phyloP scores from a whole-genome alignment of 108 stramenopile genomes.

The Cyclotella cryptica region DNA sequence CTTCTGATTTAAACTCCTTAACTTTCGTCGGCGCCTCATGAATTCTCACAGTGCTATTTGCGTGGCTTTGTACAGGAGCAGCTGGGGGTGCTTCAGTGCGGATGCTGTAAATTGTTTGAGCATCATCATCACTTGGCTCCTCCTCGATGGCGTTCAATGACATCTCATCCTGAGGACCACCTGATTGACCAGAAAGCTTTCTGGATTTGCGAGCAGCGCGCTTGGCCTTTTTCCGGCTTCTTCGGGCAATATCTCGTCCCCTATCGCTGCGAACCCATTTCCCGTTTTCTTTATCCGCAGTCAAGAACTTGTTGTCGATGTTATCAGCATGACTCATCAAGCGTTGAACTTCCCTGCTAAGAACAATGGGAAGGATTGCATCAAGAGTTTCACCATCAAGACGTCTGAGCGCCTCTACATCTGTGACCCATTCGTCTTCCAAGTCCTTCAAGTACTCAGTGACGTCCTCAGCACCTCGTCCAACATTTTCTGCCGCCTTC shows the following conservation, averaged over 20 bases:
- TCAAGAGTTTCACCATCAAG: constrained; percentile 49
- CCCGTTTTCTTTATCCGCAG: constrained; percentile 16
- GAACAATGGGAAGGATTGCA: constrained; percentile 46
- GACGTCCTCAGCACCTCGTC: constrained; percentile 48
- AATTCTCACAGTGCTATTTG: constrained; percentile 20
- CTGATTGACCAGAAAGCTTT: constrained; percentile 5
- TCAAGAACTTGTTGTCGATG: constrained; percentile 49
- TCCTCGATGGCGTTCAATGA: constrained; percentile 36
- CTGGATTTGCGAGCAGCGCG: constrained; percentile 33
- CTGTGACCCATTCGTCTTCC: constrained; percentile 60
- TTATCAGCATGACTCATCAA: constrained; percentile 42
- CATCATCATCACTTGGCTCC: constrained; percentile 24
- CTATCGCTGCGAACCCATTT: constrained; percentile 16
- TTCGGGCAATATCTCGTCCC: constrained; percentile 13
- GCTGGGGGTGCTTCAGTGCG: constrained; percentile 12
- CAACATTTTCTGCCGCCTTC: constrained; percentile 54
- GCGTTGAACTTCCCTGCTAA: constrained; percentile 50
- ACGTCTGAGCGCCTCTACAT: constrained; percentile 51
- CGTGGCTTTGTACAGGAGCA: constrained; percentile 15
- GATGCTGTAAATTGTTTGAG: constrained; percentile 13
- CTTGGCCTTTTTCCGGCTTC: constrained; percentile 34
- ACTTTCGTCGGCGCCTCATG: constrained; percentile 10
- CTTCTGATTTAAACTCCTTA: constrained; percentile 18
- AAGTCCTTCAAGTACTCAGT: constrained; percentile 32
- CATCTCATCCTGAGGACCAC: background rate